Conservation (phyloP, 2,329 filamentous ascomycete species). For the Neofusicoccum kwambonambiense region DNA sequence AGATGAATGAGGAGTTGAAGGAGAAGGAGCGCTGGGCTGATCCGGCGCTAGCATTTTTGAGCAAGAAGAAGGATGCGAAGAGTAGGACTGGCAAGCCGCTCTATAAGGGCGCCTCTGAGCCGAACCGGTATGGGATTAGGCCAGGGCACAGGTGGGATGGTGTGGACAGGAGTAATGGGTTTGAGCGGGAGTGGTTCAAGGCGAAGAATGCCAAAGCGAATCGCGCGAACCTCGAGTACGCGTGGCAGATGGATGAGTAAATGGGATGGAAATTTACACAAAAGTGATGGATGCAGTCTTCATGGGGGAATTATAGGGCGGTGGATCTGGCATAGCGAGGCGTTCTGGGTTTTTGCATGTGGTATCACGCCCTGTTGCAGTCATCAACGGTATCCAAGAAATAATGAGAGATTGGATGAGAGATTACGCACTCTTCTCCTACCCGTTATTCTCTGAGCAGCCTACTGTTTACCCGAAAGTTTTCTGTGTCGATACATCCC, state of each 20-base stretch:
- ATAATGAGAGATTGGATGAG: too few species aligned
- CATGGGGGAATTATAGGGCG: not conserved
- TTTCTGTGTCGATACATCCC: too few species aligned
- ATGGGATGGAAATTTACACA: not conserved
- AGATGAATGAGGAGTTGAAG: conserved; percentile 81
- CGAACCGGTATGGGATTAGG: conserved; percentile 90
- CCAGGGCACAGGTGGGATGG: conserved; percentile 97
- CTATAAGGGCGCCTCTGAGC: conserved; percentile 77
- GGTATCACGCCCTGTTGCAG: too few species aligned
- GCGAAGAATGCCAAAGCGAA: conserved; percentile 76
- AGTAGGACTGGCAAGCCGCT: conserved; percentile 59
- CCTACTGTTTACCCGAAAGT: too few species aligned
- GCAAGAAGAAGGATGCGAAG: conserved; percentile 48
- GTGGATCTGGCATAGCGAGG: conserved; percentile 1
- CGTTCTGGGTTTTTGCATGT: not conserved
- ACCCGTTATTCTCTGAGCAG: too few species aligned
- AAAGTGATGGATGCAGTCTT: not conserved
- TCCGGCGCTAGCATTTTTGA: conserved; percentile 71
- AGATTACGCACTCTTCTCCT: too few species aligned
- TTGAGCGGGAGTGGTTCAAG: conserved; percentile 90
- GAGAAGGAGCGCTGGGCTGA: conserved; percentile 85
- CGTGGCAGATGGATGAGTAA: conserved; percentile 94
- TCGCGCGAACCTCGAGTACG: conserved; percentile 78
- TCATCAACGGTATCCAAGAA: too few species aligned
- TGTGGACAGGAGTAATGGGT: conserved; percentile 89